phyloP scores from a whole-genome alignment of 306 rosid species.

The Quillaja saponaria region DNA sequence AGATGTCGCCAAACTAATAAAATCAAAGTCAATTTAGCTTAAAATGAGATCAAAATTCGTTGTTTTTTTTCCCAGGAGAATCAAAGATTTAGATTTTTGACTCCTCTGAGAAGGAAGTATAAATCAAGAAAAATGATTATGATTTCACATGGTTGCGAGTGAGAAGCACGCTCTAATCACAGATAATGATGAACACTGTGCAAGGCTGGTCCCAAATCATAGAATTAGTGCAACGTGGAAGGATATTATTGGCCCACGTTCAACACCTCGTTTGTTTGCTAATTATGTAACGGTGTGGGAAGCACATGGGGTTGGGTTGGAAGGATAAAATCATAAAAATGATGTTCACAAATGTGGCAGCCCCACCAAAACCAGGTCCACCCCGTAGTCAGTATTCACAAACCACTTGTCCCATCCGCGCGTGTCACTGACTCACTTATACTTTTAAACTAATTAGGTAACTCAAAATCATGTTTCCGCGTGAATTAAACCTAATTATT shows the following conservation, averaged over 20 bases:
- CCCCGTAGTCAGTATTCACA: not conserved
- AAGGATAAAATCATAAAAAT: too few species aligned
- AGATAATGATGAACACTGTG: slow-evolving; percentile 15
- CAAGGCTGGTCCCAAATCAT: slow-evolving; percentile 37
- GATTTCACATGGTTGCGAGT: slow-evolving; percentile 28
- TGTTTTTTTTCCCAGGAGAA: too few species aligned
- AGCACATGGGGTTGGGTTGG: slow-evolving; percentile 45
- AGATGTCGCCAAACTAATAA: too few species aligned
- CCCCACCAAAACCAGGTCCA: slow-evolving; percentile 25
- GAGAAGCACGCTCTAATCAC: slow-evolving; percentile 35
- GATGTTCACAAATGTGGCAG: slow-evolving; percentile 26
- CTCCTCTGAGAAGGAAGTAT: slow-evolving; percentile 7
- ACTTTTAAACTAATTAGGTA: not conserved
- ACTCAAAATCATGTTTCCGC: slow-evolving; percentile 25
- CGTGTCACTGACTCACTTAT: not conserved
- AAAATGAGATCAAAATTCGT: too few species aligned
- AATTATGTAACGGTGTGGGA: slow-evolving; percentile 11
- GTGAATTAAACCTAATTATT: slow-evolving; percentile 30
- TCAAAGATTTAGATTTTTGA: too few species aligned
- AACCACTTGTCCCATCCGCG: not conserved
- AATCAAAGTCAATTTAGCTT: too few species aligned
- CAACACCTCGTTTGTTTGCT: not conserved
- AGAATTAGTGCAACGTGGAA: slow-evolving; percentile 31
- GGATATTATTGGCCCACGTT: slow-evolving; percentile 10
- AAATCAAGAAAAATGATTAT: slow-evolving; percentile 27